Base-by-base conservation (phyloP, 345 rosid species). In the Mallotus nudiflorus region DNA sequence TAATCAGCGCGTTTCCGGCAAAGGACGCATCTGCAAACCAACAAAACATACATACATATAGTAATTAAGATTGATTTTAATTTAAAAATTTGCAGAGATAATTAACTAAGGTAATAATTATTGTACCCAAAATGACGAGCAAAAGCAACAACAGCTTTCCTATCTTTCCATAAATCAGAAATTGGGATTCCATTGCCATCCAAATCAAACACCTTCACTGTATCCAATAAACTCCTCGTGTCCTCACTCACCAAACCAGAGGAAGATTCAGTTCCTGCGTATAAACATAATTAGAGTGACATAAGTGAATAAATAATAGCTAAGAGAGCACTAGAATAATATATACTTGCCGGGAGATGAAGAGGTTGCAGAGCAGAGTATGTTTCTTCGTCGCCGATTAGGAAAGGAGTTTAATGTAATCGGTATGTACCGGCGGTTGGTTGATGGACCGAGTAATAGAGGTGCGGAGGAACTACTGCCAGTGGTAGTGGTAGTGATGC, bases 81-180 rank as follows among this genome's bases (percentile, higher is more conserved):
- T 22, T n/a, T 18, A 56, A 56, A 56, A 1, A 29, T 13, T 13
- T 20, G 10, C 13, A 37, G 22, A 62, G 28, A 8, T 18, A 18
- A 51, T 27, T 12, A 40, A 12, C 13, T 12, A 42, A 42, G 6
- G 13, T 42, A 42, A 12, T 10, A 54, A 78, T n/a, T n/a, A n/a
- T n/a, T n/a, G 77, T 69, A 89, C 96, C 96, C 97, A 64, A 94
- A 94, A 78, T 91, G 98, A 77, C 97, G 96, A 72, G 96, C 95
- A 76, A 91, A 91, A 2, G 97, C 97, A 40, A 94, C 84, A 62
- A 90, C 91, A 0, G 93, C 89, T 73, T 83, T 94, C 71, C 96
- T 79, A 6, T 88, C 93, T 57, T 88, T 88, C 97, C 97, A 94
- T 65, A 94, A 68, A 84, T 90, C 87, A 57, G 97, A 88, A 73